Base-by-base conservation (phyloP, 2,329 filamentous ascomycete species). In the Chrysosporium queenslandicum region DNA sequence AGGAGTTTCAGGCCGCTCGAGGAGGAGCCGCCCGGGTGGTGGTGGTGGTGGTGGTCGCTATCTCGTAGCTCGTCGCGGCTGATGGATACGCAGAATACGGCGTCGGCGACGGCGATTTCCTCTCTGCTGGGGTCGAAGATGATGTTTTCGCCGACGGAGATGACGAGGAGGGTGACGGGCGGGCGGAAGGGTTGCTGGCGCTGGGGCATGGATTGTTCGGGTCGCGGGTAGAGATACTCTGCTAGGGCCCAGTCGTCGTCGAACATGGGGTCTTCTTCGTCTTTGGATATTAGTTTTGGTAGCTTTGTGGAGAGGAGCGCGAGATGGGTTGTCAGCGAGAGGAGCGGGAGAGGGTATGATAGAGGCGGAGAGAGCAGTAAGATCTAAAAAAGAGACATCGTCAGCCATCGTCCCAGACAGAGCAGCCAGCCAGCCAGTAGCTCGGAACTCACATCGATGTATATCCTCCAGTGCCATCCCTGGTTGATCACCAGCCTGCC, bases 171-270 rank as follows among this genome's bases (percentile, higher is more conserved):
- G 2, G 91, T 96, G 52, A 98, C 80, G 0, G 92, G 89, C 3
- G 92, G 92, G 46, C 83, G 79, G 29, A 74, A 65, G 42, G 65
- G 60, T 37, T 64, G 58, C 25, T 32, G n/a, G n/a, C n/a, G 39
- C n/a, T 56, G 53, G 3, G 59, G 56, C 11, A 21, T 32, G 58
- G 59, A 30, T 60, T 62, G 12, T 23, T 53, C 53, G 23, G 58
- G 50, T 32, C 76, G 77, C 1, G 82, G 78, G 71, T 94, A 98
- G 27, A 98, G 74, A 53, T 82, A 83, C 16, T 81, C 77, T 0
- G 89, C 83, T 14, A 85, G 86, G 58, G 86, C 87, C 92, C 92
- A 98, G 72, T 98, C 92, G 71, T 98, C 92, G 72, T 96, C 86
- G 70, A 98, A 98, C 65, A 96, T 83, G 11, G 92, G 92, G 61